Evolutionary conservation across 768 basidiomycete genomes (phyloP).

Genomic region (Amanita muscaria): DNA sequence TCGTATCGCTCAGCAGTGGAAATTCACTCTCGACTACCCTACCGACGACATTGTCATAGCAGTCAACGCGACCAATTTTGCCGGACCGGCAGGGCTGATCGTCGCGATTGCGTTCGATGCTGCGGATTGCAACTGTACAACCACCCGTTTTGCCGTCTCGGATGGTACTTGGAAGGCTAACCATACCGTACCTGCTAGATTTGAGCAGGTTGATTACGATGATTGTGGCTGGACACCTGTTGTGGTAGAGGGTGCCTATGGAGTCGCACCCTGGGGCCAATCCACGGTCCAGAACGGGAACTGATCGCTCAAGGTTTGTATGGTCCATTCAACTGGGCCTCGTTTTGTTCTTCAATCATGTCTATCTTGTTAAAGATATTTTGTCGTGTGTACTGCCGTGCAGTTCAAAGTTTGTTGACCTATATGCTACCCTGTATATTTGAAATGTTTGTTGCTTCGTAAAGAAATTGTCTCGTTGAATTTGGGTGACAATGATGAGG

Average conservation of each 20-base stretch:
- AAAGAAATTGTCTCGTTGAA: no score
- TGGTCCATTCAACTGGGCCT: no score
- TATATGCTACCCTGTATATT: no score
- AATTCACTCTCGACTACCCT: neutral
- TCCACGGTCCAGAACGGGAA: no score
- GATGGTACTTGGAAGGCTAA: constrained; percentile 1
- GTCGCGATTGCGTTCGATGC: neutral
- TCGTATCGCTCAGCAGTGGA: neutral
- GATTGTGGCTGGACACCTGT: neutral
- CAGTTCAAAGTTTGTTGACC: no score
- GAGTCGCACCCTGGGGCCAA: constrained; percentile 2
- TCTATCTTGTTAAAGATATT: no score
- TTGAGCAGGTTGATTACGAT: neutral
- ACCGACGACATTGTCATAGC: constrained; percentile 1
- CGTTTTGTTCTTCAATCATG: no score
- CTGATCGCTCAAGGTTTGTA: no score
- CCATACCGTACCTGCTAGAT: neutral
- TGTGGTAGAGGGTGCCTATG: neutral
- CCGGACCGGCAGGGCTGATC: neutral
- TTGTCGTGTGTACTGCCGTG: no score
- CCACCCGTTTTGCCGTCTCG: neutral
- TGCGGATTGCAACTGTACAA: neutral
- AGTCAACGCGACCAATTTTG: neutral
- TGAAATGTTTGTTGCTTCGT: no score
- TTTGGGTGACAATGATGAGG: no score